Evolutionary conservation across 1,139 yeast species (phyloP).

Genomic region (Candida sanyaensis): DNA sequence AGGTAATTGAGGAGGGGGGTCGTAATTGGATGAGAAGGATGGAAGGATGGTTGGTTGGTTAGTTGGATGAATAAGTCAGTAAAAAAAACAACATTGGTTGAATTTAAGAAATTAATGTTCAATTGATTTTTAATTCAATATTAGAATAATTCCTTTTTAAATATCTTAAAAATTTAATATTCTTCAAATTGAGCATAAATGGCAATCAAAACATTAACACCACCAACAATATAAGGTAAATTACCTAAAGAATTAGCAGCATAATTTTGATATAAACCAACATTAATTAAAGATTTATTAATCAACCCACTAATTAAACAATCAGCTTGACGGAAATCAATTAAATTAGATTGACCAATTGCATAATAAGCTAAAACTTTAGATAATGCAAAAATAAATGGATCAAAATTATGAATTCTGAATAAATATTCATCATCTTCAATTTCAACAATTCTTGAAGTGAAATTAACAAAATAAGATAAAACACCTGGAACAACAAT

Average conservation of each 20-base stretch:
- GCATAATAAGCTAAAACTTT: conserved; percentile 51
- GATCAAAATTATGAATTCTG: conserved; percentile 51
- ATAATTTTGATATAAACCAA: conserved; percentile 40
- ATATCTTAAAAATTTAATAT: conserved; percentile 19
- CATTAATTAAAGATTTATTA: conserved; percentile 37
- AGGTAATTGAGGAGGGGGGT: no score
- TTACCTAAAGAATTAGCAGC: conserved; percentile 44
- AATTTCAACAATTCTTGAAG: conserved; percentile 44
- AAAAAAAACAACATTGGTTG: neutral
- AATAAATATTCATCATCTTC: conserved; percentile 40
- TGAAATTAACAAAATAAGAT: conserved; percentile 56
- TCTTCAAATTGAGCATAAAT: conserved; percentile 54
- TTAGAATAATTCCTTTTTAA: no score
- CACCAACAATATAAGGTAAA: conserved; percentile 50
- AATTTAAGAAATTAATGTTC: neutral
- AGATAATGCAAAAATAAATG: conserved; percentile 55
- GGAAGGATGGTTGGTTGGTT: neutral
- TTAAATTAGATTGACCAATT: conserved; percentile 34
- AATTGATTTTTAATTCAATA: neutral
- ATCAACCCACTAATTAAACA: conserved; percentile 38
- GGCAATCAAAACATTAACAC: conserved; percentile 50
- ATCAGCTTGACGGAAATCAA: conserved; percentile 26
- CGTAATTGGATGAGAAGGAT: neutral
- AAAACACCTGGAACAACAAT: conserved; percentile 44
- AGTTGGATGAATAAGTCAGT: neutral